These are phyloP conservation scores for Triangularia verruculosa DNA, from an alignment of 2,329 filamentous ascomycete species.

Conservation along the genomic window DNA sequence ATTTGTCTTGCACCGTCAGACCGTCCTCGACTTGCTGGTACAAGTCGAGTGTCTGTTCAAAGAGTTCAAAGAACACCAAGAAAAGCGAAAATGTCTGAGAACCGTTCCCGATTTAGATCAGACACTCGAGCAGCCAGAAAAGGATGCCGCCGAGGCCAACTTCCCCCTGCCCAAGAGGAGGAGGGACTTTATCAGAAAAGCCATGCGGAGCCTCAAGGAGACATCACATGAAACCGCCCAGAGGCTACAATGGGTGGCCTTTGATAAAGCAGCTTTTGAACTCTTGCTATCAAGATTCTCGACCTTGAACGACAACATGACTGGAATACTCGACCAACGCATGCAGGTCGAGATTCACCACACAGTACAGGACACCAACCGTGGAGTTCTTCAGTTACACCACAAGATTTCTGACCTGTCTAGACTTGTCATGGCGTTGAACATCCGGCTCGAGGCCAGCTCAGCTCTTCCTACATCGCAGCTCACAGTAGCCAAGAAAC, in stretches of 20 bases:
- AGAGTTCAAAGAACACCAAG: constrained; percentile 44
- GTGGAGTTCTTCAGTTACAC: constrained; percentile 46
- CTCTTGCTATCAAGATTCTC: constrained; percentile 43
- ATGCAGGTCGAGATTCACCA: constrained; percentile 47
- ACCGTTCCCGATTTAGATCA: constrained; percentile 35
- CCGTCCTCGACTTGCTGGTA: constrained; percentile 46
- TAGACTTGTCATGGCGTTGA: constrained; percentile 45
- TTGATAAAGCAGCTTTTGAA: constrained; percentile 48
- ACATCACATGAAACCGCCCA: constrained; percentile 35
- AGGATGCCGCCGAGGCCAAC: constrained; percentile 43
- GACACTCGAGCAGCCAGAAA: constrained; percentile 39
- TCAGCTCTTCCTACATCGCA: constrained; percentile 24
- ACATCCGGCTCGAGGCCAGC: constrained; percentile 40
- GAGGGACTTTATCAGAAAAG: constrained; percentile 43
- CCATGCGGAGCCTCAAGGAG: constrained; percentile 39
- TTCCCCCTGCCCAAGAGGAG: constrained; percentile 43
- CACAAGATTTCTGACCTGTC: constrained; percentile 45
- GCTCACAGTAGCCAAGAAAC: constrained; percentile 35
- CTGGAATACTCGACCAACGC: constrained; percentile 45
- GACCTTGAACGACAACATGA: constrained; percentile 47
- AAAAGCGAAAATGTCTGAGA: constrained; percentile 38
- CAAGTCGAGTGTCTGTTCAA: constrained; percentile 47
- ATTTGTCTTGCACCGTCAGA: constrained; percentile 47
- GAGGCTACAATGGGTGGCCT: constrained; percentile 44
- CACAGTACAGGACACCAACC: constrained; percentile 47